phyloP scores from a whole-genome alignment of 2,329 filamentous ascomycete genomes.

The Arthrobotrys entomopaga region DNA sequence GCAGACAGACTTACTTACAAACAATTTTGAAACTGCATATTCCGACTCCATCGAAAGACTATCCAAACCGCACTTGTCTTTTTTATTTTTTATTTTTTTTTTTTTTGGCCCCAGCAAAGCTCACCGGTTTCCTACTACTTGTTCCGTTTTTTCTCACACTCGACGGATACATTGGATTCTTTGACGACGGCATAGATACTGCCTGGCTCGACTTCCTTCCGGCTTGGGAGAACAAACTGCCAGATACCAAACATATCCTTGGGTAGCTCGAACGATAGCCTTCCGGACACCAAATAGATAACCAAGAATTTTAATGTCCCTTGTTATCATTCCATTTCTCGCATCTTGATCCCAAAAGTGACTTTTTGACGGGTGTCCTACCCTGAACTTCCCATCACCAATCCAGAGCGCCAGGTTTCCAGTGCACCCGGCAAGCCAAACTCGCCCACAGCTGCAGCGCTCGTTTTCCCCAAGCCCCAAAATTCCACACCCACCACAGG shows the following conservation, averaged over 20 bases:
- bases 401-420: slow-evolving; percentile 45
- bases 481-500: slow-evolving; percentile 27
- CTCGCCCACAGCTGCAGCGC: slow-evolving; percentile 47
- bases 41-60: slow-evolving; percentile 26
- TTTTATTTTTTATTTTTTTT: slow-evolving; percentile 21
- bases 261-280: slow-evolving; percentile 19
- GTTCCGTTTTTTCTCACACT: slow-evolving; percentile 9
- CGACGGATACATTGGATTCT: slow-evolving; percentile 30
- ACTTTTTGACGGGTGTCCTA: slow-evolving; percentile 42
- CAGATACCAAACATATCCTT: slow-evolving; percentile 38
- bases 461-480: slow-evolving; percentile 22
- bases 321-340: slow-evolving; percentile 39
- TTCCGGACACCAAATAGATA: slow-evolving; percentile 34
- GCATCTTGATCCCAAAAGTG: slow-evolving; percentile 50
- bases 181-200: slow-evolving; percentile 6
- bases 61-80: background rate
- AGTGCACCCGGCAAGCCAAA: slow-evolving; percentile 45
- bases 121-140: slow-evolving; percentile 21
- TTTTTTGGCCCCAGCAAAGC: slow-evolving; percentile 23
- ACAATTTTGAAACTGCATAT: slow-evolving; percentile 46
- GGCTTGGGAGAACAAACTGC: slow-evolving; percentile 36
- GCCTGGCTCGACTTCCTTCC: slow-evolving; percentile 17
- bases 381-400: slow-evolving; percentile 40
- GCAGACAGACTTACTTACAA: slow-evolving; percentile 29
- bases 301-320: slow-evolving; percentile 22